Percentiles rank a stretch among this genome's conserved stretches.
Evolutionary conservation across 2,329 filamentous ascomycete genomes (phyloP).

Genomic region (Colletotrichum truncatum): DNA sequence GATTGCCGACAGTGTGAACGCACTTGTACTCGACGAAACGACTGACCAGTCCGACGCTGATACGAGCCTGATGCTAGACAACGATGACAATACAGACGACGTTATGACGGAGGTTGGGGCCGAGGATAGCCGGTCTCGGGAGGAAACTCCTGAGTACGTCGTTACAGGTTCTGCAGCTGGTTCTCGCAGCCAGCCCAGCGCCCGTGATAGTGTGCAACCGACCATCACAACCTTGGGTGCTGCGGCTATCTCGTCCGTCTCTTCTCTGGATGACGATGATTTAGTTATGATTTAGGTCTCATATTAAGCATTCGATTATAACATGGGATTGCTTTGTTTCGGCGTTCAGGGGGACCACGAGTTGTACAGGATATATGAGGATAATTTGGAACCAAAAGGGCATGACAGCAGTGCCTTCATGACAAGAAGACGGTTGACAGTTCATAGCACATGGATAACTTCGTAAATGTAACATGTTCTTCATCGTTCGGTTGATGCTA

Average conservation of each 20-base stretch:
- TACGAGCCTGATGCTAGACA: background rate
- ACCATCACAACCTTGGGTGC: background rate
- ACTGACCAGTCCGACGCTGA: slow-evolving; percentile 6
- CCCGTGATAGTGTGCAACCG: background rate
- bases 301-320: background rate
- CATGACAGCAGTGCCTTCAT: too few species aligned
- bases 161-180: background rate
- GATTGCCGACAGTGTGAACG: slow-evolving; percentile 31
- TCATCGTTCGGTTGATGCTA: background rate
- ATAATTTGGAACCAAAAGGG: too few species aligned
- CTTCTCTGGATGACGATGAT: slow-evolving; percentile 26
- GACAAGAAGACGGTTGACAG: background rate
- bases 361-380: background rate
- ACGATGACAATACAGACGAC: slow-evolving; percentile 5
- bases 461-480: background rate
- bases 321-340: background rate
- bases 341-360: background rate
- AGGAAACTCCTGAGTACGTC: slow-evolving; percentile 2
- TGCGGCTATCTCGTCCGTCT: background rate
- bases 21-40: slow-evolving; percentile 14
- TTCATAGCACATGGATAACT: background rate
- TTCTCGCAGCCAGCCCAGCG: background rate
- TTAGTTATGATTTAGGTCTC: slow-evolving; percentile 7
- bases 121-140: slow-evolving; percentile 15
- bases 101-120: slow-evolving; percentile 23